Evolutionary conservation across 768 basidiomycete genomes (phyloP).

Genomic region (Tylopilus rubrobrunneus): DNA sequence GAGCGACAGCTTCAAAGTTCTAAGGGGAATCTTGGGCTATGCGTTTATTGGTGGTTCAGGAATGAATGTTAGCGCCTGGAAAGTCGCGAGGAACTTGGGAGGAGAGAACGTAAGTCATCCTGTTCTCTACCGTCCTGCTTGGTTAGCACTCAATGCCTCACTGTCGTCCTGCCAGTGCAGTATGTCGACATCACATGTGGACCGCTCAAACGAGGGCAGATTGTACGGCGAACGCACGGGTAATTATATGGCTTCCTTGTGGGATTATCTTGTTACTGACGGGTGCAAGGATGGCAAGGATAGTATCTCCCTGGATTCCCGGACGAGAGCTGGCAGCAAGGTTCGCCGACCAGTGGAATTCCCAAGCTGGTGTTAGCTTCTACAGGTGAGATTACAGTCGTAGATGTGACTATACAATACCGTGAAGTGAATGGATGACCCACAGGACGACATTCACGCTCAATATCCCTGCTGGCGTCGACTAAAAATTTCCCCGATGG

Average conservation of each 20-base stretch:
- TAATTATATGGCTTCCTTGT: background rate
- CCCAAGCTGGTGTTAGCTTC: conserved; percentile 44
- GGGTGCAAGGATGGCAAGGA: conserved; percentile 42
- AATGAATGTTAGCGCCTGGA: conserved; percentile 42
- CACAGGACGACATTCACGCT: conserved; percentile 37
- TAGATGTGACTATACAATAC: background rate
- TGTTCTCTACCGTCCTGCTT: background rate
- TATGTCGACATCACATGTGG: conserved; percentile 49
- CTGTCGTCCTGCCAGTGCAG: conserved; percentile 24
- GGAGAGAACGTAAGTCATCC: conserved; percentile 41
- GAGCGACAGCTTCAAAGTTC: conserved; percentile 44
- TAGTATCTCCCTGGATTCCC: conserved; percentile 56
- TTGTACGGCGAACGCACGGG: conserved; percentile 52
- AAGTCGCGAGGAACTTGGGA: conserved; percentile 47
- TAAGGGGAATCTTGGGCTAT: conserved; percentile 47
- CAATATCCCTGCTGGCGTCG: conserved; percentile 41
- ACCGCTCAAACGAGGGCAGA: conserved; percentile 58
- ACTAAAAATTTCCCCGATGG: conserved; percentile 49
- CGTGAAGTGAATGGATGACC: background rate
- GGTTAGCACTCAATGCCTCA: background rate
- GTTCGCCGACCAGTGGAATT: conserved; percentile 40
- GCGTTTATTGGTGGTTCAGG: conserved; percentile 39
- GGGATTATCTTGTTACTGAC: conserved; percentile 1
- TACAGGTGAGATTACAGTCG: conserved; percentile 33
- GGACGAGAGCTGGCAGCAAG: conserved; percentile 41